A percentile compares a stretch with the other conserved stretches of the same genome.
These are phyloP conservation scores for Platanthera zijinensis DNA, from an alignment of 106 monocot species.

Conservation along the genomic window DNA sequence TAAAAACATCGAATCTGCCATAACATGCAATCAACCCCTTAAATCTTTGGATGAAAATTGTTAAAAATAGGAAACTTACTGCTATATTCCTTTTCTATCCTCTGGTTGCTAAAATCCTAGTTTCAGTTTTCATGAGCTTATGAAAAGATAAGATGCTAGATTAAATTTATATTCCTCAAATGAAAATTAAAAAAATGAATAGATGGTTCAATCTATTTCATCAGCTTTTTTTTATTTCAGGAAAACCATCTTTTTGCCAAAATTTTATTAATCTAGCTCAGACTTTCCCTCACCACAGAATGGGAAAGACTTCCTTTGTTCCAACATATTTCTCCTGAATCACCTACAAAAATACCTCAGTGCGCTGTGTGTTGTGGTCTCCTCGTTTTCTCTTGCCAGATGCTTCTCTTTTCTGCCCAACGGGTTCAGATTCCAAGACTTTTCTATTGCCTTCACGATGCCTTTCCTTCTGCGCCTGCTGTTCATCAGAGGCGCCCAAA, in stretches of 20 bases:
- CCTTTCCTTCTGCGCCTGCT: constrained; percentile 30
- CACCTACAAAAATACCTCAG: constrained; percentile 14
- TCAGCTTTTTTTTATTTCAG: not conserved
- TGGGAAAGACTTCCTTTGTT: not conserved
- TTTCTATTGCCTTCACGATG: constrained; percentile 45
- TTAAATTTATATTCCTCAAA: not conserved
- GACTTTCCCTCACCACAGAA: not conserved
- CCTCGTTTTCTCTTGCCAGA: constrained; percentile 50
- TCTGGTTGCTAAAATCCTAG: not conserved
- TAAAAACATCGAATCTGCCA: not conserved
- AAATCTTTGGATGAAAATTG: not conserved
- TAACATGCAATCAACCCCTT: not conserved
- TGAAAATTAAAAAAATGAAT: no score
- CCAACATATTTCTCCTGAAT: not conserved
- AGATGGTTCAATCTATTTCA: not conserved
- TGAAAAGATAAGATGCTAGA: not conserved
- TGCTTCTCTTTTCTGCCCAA: constrained; percentile 12
- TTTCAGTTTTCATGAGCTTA: not conserved
- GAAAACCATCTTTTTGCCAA: not conserved
- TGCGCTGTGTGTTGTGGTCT: constrained; percentile 23
- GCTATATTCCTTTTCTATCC: not conserved
- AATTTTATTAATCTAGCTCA: not conserved
- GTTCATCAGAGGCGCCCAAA: constrained; percentile 25
- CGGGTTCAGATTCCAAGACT: constrained; percentile 28
- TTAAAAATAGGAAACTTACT: not conserved